Conservation (phyloP, 2,329 filamentous ascomycete genomes). For the Aspergillus oerlinghausenensis region DNA sequence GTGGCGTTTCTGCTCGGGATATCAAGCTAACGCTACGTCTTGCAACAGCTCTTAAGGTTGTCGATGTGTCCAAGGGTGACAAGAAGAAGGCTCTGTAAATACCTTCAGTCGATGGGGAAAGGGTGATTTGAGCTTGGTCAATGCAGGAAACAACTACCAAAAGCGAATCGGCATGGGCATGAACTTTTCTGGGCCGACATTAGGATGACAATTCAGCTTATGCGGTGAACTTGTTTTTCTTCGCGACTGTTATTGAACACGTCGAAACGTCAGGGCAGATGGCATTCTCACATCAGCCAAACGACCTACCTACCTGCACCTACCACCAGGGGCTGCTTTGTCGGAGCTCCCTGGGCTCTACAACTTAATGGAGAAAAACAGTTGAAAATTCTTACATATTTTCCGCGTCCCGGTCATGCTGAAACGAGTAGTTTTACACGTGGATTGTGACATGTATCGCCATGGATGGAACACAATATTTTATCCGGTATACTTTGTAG, state of each 20-base stretch:
- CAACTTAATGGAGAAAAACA: slow-evolving; percentile 36
- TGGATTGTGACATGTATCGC: not conserved
- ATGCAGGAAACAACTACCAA: slow-evolving; percentile 27
- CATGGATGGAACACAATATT: not conserved
- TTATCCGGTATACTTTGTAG: not conserved
- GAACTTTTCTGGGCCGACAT: slow-evolving; percentile 30
- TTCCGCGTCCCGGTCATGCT: slow-evolving; percentile 5
- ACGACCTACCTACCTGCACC: slow-evolving; percentile 30
- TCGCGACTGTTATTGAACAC: slow-evolving; percentile 23
- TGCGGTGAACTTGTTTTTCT: slow-evolving; percentile 16
- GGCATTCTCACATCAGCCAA: slow-evolving; percentile 16
- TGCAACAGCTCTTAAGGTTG: slow-evolving; percentile 40
- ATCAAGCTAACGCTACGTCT: slow-evolving; percentile 18
- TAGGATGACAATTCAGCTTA: slow-evolving; percentile 15
- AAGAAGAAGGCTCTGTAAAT: slow-evolving; percentile 45
- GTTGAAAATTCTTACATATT: slow-evolving; percentile 30
- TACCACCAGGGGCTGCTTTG: slow-evolving; percentile 23
- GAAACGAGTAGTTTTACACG: not conserved
- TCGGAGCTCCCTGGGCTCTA: slow-evolving; percentile 29
- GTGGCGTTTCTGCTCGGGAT: not conserved
- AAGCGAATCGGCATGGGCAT: slow-evolving; percentile 21
- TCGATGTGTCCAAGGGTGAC: slow-evolving; percentile 42
- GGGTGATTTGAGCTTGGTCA: slow-evolving; percentile 18
- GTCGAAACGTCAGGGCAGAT: slow-evolving; percentile 8
- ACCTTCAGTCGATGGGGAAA: slow-evolving; percentile 21